A percentile compares a stretch with the other conserved stretches of the same genome.
Conservation (phyloP, 176 grass and related monocot genomes). For the Neostapfia colusana region DNA sequence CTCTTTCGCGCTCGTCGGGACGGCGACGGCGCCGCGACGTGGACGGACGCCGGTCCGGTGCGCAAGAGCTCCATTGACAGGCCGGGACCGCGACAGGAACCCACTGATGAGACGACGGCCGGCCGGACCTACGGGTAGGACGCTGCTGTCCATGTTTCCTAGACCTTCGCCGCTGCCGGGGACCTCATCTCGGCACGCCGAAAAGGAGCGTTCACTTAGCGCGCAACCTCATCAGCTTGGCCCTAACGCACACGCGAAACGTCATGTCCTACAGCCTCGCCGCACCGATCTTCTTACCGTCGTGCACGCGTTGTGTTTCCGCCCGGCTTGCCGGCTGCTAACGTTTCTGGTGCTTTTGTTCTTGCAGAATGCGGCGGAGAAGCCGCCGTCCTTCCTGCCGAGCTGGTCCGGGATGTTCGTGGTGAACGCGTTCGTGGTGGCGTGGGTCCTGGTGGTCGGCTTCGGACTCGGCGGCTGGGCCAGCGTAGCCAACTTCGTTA, state of each 20-base stretch:
- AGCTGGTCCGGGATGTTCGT: conserved; percentile 76
- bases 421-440: conserved; percentile 69
- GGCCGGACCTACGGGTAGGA: neutral
- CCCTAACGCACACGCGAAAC: neutral
- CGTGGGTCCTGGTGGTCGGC: conserved; percentile 76
- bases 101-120: neutral
- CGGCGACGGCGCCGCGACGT: neutral
- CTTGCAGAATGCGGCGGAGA: conserved; percentile 76
- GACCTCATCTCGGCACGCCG: conserved; percentile 7
- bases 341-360: neutral
- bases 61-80: too few species aligned
- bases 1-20: neutral
- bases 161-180: neutral
- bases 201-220: neutral
- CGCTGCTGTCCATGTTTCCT: conserved; percentile 17
- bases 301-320: neutral
- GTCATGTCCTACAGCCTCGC: neutral
- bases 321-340: neutral
- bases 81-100: neutral
- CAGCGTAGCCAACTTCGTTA: conserved; percentile 72
- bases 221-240: neutral
- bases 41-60: neutral
- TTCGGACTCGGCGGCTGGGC: conserved; percentile 83
- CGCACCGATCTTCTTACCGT: neutral
- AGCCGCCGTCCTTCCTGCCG: conserved; percentile 66